phyloP scores from a whole-genome alignment of 2,329 filamentous ascomycete species.

The Xylariaceae sp. region DNA sequence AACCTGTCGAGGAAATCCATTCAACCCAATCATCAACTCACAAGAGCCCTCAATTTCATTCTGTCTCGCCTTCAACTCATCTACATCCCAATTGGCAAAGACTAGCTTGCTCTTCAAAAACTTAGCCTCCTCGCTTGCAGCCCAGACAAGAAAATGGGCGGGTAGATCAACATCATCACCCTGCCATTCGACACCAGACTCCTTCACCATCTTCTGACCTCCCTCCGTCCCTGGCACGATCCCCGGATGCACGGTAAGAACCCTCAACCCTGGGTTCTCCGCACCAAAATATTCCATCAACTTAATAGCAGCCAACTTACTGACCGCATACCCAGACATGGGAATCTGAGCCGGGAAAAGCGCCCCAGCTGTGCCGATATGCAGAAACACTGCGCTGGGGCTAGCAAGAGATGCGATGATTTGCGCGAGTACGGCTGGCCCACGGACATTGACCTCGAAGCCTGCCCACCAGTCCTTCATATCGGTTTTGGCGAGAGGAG shows the following conservation, averaged over 20 bases:
- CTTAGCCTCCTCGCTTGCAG: slow-evolving; percentile 20
- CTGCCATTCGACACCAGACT: slow-evolving; percentile 19
- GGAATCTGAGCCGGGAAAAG: slow-evolving; percentile 34
- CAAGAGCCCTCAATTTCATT: slow-evolving; percentile 18
- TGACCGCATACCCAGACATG: slow-evolving; percentile 38
- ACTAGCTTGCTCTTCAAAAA: slow-evolving; percentile 25
- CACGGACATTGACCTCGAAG: slow-evolving; percentile 21
- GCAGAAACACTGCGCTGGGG: slow-evolving; percentile 9
- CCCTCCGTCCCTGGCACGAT: slow-evolving; percentile 18
- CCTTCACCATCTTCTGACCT: slow-evolving; percentile 17
- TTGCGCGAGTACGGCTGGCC: slow-evolving; percentile 16
- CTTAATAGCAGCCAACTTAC: slow-evolving; percentile 22
- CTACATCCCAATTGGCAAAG: slow-evolving; percentile 20
- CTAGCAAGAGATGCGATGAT: slow-evolving; percentile 8
- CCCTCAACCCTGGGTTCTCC: slow-evolving; percentile 20
- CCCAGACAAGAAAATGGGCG: slow-evolving; percentile 23
- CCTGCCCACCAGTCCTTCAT: slow-evolving; percentile 15
- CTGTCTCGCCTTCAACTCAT: slow-evolving; percentile 22
- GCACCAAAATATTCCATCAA: slow-evolving; percentile 25
- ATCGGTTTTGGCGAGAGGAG: slow-evolving; percentile 8
- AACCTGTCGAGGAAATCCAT: slow-evolving; percentile 20
- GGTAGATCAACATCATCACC: slow-evolving; percentile 19
- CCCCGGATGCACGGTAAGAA: slow-evolving; percentile 21
- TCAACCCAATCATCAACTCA: slow-evolving; percentile 19
- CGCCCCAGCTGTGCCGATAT: slow-evolving; percentile 17